Evolutionary conservation across 371 early-diverging fungal genomes (phyloP).

Genomic region (Chytridium lagenaria): DNA sequence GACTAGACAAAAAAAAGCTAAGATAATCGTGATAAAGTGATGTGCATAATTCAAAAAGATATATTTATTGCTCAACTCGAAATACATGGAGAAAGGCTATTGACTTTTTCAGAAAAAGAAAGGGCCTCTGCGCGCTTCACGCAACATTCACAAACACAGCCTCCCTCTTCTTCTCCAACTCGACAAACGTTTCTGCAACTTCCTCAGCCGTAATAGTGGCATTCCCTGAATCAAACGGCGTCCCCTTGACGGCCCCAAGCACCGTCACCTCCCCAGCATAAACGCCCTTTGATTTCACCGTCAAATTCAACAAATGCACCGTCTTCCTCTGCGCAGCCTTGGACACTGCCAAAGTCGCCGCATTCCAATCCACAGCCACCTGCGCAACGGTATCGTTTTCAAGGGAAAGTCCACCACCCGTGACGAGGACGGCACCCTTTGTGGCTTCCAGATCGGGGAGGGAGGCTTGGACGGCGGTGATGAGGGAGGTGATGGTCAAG

Average conservation of each 20-base stretch:
- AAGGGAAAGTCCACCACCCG: slow-evolving; percentile 32
- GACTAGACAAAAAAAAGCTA: no score
- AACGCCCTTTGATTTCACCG: slow-evolving; percentile 34
- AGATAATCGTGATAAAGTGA: no score
- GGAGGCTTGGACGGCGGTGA: slow-evolving; percentile 20
- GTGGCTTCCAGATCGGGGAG: slow-evolving; percentile 22
- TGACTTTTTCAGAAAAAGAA: no score
- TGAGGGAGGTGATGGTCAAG: slow-evolving; percentile 20
- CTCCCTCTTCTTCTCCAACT: slow-evolving; percentile 32
- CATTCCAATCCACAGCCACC: slow-evolving; percentile 20
- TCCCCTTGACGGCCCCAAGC: slow-evolving; percentile 33
- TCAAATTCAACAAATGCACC: slow-evolving; percentile 30
- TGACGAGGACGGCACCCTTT: slow-evolving; percentile 39
- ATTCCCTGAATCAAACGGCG: slow-evolving; percentile 37
- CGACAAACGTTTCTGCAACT: slow-evolving; percentile 33
- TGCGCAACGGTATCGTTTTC: slow-evolving; percentile 16
- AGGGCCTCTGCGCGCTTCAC: no score
- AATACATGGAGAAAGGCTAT: no score
- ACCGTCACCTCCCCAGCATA: slow-evolving; percentile 43
- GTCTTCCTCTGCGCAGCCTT: slow-evolving; percentile 36
- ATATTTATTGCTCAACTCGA: no score
- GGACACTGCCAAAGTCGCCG: slow-evolving; percentile 23
- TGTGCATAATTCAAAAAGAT: no score
- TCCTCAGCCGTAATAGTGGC: slow-evolving; percentile 3
- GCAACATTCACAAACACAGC: no score